These are phyloP conservation scores for Suaeda aralocaspica DNA, from an alignment of 148 eudicot species.

Conservation along the genomic window DNA sequence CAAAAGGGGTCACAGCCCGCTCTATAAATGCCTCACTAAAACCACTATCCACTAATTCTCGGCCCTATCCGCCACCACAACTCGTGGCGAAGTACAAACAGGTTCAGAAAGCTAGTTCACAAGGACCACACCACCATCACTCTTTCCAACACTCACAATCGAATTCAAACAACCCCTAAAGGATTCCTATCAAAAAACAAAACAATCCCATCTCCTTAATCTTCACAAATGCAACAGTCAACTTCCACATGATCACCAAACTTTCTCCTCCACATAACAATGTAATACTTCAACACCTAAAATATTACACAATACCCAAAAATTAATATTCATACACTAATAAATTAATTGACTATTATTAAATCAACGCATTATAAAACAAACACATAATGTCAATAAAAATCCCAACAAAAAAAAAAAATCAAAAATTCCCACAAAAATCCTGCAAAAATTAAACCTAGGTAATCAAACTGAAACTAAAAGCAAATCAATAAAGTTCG, in stretches of 20 bases:
- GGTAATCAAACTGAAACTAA: too few species aligned
- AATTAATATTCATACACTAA: too few species aligned
- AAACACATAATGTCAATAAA: too few species aligned
- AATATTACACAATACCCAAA: too few species aligned
- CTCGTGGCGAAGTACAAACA: constrained; percentile 12
- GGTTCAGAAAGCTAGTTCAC: constrained; percentile 14
- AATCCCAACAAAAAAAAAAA: too few species aligned
- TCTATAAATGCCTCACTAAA: background rate
- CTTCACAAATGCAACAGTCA: constrained; percentile 8
- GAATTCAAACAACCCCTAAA: constrained; percentile 13
- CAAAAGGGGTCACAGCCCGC: constrained; percentile 1
- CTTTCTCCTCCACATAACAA: too few species aligned
- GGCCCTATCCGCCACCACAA: constrained; percentile 16
- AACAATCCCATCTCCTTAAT: constrained; percentile 16
- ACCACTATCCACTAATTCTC: constrained; percentile 11
- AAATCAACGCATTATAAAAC: too few species aligned
- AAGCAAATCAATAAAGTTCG: too few species aligned
- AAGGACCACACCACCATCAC: constrained; percentile 35
- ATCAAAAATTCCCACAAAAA: too few species aligned
- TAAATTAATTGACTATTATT: too few species aligned
- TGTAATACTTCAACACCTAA: too few species aligned
- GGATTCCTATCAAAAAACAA: background rate
- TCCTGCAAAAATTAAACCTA: too few species aligned
- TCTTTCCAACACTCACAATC: constrained; percentile 12
- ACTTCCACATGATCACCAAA: constrained; percentile 23